Evolutionary conservation across 1,139 yeast genomes (phyloP).

Genomic region (Pichia sp.): DNA sequence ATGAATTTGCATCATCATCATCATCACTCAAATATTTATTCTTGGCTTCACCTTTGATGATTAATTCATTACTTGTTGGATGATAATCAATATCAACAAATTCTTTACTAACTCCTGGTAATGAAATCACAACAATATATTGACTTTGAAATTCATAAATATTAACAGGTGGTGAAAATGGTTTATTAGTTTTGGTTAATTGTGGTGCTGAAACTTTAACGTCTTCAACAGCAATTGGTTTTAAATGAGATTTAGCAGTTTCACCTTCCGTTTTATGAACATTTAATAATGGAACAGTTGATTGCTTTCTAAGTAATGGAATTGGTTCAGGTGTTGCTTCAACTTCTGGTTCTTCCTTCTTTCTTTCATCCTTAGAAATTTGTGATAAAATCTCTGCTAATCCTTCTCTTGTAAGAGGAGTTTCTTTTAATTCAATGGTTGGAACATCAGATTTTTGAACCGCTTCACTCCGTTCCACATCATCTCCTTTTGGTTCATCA

Average conservation of each 20-base stretch:
- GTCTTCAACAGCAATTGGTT: constrained; percentile 7
- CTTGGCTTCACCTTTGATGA: constrained; percentile 40
- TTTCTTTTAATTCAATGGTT: not conserved
- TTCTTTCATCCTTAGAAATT: not conserved
- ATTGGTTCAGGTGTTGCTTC: not conserved
- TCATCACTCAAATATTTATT: constrained; percentile 33
- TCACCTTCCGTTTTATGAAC: constrained; percentile 30
- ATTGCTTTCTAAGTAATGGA: constrained; percentile 12
- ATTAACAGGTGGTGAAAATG: constrained; percentile 51
- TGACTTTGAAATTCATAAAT: constrained; percentile 41
- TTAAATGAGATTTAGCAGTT: constrained; percentile 2
- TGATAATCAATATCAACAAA: constrained; percentile 51
- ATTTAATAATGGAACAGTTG: constrained; percentile 25
- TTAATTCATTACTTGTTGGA: constrained; percentile 44
- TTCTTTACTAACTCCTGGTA: constrained; percentile 49
- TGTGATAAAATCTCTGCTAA: constrained; percentile 10
- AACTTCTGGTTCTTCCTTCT: not conserved
- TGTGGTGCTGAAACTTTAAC: constrained; percentile 43
- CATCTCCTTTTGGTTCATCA: not conserved
- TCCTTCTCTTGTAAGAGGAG: constrained; percentile 11
- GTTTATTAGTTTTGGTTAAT: constrained; percentile 30
- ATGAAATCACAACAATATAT: constrained; percentile 41
- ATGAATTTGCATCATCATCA: constrained; percentile 21
- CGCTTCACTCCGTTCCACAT: not conserved
- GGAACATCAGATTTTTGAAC: not conserved